phyloP scores from a whole-genome alignment of 345 rosid genomes.

The Rhodamnia argentea region DNA sequence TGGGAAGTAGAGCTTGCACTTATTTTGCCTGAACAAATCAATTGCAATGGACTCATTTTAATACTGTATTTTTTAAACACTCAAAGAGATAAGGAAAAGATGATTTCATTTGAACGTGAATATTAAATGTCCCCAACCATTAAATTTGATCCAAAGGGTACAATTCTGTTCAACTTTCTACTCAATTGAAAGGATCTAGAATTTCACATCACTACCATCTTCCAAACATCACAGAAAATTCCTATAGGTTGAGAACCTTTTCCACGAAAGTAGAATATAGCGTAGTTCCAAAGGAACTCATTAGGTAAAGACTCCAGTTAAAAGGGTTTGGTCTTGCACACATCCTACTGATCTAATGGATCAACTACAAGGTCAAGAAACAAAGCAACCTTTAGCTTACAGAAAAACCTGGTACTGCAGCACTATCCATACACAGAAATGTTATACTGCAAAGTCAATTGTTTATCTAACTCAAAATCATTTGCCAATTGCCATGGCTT shows the following conservation, averaged over 20 bases:
- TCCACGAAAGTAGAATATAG: neutral
- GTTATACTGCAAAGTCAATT: neutral
- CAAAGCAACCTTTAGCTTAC: neutral
- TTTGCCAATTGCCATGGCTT: neutral
- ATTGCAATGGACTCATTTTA: neutral
- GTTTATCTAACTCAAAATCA: neutral
- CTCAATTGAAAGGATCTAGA: neutral
- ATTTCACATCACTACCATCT: neutral
- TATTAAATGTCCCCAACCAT: neutral
- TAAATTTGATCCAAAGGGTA: neutral
- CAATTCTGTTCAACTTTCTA: neutral
- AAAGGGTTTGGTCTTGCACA: neutral
- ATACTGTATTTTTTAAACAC: neutral
- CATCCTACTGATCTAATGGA: neutral
- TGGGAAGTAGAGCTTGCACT: neutral
- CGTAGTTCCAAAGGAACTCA: neutral
- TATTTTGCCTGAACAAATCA: conserved; percentile 1
- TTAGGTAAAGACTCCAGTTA: neutral
- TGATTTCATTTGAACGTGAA: neutral
- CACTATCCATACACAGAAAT: neutral
- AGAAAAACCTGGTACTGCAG: neutral
- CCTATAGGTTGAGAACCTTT: neutral
- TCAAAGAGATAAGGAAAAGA: neutral
- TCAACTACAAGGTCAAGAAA: neutral
- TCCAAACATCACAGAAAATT: neutral